Evolutionary conservation across 495 filamentous ascomycete species (phyloP).

Genomic region (Hypomontagnella monticulosa): DNA sequence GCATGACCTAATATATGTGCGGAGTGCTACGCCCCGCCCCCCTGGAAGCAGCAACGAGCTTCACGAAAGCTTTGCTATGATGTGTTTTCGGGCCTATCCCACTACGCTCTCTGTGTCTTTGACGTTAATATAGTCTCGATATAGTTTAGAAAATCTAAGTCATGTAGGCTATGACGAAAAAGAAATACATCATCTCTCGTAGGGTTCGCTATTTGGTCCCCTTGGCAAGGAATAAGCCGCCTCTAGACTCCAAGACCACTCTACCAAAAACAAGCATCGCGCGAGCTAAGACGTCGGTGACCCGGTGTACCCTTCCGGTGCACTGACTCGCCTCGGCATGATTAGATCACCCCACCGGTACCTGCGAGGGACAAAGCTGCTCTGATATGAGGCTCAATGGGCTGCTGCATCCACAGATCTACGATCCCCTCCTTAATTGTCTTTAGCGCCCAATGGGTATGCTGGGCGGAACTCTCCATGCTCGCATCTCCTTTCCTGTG

Average conservation of each 20-base stretch:
- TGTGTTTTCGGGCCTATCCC: constrained; percentile 26
- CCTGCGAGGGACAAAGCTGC: constrained; percentile 9
- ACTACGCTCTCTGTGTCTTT: not conserved
- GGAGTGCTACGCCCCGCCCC: constrained; percentile 43
- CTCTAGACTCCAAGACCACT: not conserved
- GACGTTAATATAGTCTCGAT: constrained; percentile 5
- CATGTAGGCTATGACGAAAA: constrained; percentile 10
- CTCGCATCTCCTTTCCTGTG: constrained; percentile 29
- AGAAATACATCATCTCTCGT: not conserved
- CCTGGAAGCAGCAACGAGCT: constrained; percentile 41
- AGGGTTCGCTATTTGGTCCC: not conserved
- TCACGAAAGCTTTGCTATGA: constrained; percentile 5
- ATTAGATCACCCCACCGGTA: constrained; percentile 24
- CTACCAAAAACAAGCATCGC: constrained; percentile 12
- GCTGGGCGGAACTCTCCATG: constrained; percentile 18
- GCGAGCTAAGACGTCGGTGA: constrained; percentile 4
- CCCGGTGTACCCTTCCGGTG: constrained; percentile 12
- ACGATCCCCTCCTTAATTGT: constrained; percentile 32
- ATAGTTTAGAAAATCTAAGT: constrained; percentile 8
- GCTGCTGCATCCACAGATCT: constrained; percentile 25
- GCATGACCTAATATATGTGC: constrained; percentile 38
- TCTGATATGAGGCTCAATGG: constrained; percentile 39
- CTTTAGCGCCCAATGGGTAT: constrained; percentile 16
- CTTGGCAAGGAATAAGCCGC: constrained; percentile 9
- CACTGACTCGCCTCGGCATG: not conserved